Conservation (phyloP, 2,329 filamentous ascomycete genomes). For the Calonectria pauciramosa region DNA sequence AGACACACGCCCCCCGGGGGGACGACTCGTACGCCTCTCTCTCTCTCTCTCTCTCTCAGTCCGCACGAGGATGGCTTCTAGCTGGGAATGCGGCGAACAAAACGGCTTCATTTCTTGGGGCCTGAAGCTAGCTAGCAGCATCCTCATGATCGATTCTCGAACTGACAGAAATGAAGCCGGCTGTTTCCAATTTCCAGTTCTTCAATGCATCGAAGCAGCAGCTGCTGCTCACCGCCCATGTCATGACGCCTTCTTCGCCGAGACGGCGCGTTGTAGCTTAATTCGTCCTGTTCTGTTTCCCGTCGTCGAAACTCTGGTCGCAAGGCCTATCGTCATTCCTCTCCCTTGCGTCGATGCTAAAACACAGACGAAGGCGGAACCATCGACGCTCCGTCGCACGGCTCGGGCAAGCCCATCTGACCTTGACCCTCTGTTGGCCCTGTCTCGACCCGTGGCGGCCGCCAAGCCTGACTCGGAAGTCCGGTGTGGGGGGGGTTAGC, state of each 20-base stretch:
- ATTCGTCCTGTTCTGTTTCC: background rate
- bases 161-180: background rate
- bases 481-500: background rate
- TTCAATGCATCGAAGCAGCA: background rate
- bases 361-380: background rate
- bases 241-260: background rate
- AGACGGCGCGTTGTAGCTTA: background rate
- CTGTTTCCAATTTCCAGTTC: constrained; percentile 1
- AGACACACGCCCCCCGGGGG: background rate
- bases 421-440: background rate
- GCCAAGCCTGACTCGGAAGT: constrained; percentile 7
- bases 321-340: background rate
- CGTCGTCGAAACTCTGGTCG: constrained; percentile 2
- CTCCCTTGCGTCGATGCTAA: constrained; percentile 12
- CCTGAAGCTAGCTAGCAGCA: background rate
- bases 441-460: constrained; percentile 11
- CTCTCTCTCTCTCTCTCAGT: background rate
- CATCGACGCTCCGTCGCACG: constrained; percentile 1
- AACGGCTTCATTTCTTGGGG: background rate
- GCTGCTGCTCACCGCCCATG: background rate
- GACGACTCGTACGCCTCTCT: background rate
- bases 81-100: constrained; percentile 3
- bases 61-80: background rate
- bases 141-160: background rate
- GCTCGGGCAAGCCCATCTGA: constrained; percentile 11